phyloP scores from a whole-genome alignment of 768 basidiomycete species.

The Favolaschia claudopus region DNA sequence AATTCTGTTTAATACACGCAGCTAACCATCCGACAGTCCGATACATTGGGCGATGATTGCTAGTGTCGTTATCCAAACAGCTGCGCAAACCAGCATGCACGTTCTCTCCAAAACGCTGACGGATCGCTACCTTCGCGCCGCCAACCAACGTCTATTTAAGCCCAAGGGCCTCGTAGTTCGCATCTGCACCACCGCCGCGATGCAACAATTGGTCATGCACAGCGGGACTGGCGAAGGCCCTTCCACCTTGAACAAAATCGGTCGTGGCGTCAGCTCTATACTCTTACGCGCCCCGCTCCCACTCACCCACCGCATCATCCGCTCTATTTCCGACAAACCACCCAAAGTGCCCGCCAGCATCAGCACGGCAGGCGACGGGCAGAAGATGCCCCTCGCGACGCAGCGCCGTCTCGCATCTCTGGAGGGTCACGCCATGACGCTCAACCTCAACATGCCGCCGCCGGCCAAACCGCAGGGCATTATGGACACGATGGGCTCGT shows the following conservation, averaged over 20 bases:
- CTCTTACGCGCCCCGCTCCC: conserved; percentile 23
- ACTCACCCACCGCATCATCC: conserved; percentile 22
- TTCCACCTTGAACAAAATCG: conserved; percentile 23
- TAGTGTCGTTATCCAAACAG: conserved; percentile 20
- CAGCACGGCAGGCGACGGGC: conserved; percentile 17
- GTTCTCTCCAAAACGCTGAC: conserved; percentile 33
- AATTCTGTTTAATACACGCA: not conserved
- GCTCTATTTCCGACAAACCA: conserved; percentile 24
- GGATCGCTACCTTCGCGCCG: conserved; percentile 33
- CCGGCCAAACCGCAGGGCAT: conserved; percentile 29
- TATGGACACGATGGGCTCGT: conserved; percentile 28
- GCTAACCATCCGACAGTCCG: conserved; percentile 12
- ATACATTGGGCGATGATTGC: conserved; percentile 34
- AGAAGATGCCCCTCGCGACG: conserved; percentile 12
- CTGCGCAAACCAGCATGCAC: conserved; percentile 29
- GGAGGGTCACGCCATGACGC: conserved; percentile 28
- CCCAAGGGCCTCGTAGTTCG: conserved; percentile 33
- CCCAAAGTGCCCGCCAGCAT: conserved; percentile 13
- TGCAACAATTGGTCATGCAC: conserved; percentile 28
- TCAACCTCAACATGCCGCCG: conserved; percentile 31
- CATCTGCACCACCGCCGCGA: conserved; percentile 32
- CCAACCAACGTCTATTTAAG: conserved; percentile 30
- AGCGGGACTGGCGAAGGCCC: conserved; percentile 4
- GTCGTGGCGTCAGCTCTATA: conserved; percentile 25
- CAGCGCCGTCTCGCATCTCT: conserved; percentile 30